Evolutionary conservation across 495 filamentous ascomycete species (phyloP), one percentile per base, ranked within the genome.

Genomic region (Tricharina praecox): DNA sequence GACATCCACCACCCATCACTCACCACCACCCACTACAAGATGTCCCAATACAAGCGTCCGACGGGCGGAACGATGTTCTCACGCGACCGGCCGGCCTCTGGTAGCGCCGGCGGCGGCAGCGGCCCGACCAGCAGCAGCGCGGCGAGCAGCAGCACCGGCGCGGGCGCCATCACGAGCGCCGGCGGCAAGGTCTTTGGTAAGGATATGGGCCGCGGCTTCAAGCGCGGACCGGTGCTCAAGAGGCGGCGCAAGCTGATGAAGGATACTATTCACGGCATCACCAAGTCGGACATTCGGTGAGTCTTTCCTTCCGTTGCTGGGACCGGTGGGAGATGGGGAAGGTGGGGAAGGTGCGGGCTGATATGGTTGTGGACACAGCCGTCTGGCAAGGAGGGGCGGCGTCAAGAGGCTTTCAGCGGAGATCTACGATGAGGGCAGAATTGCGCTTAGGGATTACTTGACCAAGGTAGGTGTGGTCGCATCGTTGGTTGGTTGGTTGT

Each of bases 351-450:
- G 37, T 2, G 1, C n/a, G 16, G 37, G 18, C n/a, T 15, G 20
- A 20, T 19, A 40, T 15, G n/a, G 11, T 40, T 20, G 2, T 10
- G 21, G 37, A 40, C n/a, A 9, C 23, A 37, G 40, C 23, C 81
- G 83, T 45, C 67, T 92, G 3, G 84, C 84, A 3, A 74, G 84
- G 1, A 75, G 84, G 15, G 84, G 84, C 3, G 84, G 84, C 0
- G 73, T 90, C 3, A 81, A 82, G 52, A 66, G 84, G 0, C 85
- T 92, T 15, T 79, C 74, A 0, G 68, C 53, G 0, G 50, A 42
- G 0, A 78, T 93, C n/a, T 93, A 94, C 57, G 71, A 83, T 0
- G 79, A 85, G 0, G 64, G 72, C 0, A 69, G 85, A 0, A 15
- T 15, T 0, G 74, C 66, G 0, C 23, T 92, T 1, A 76, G 72